Evolutionary conservation across 192 early-diverging fungal genomes (phyloP).

Genomic region (Entophlyctis luteolus): DNA sequence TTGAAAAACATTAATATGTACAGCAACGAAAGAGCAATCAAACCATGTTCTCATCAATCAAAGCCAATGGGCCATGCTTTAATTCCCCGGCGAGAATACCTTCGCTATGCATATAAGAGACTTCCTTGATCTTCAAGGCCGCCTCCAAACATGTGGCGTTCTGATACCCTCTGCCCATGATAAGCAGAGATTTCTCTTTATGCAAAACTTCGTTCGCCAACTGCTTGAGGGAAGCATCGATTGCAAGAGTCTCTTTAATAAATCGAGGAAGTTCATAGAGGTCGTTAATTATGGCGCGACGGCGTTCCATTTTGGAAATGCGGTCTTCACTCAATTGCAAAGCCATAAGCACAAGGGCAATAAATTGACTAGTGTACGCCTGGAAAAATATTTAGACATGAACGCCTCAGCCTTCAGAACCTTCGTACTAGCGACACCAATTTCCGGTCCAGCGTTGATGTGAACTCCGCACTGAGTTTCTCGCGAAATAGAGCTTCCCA

Average conservation of each 20-base stretch:
- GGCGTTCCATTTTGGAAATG: constrained; percentile 80
- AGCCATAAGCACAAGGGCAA: constrained; percentile 98
- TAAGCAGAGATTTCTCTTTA: constrained; percentile 84
- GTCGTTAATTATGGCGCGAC: constrained; percentile 89
- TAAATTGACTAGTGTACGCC: constrained; percentile 97
- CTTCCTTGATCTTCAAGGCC: constrained; percentile 98
- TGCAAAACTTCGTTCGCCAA: constrained; percentile 74
- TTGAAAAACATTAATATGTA: background rate
- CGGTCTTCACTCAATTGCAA: constrained; percentile 91
- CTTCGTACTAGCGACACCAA: constrained; percentile 97
- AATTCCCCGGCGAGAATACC: constrained; percentile 98
- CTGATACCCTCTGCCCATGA: constrained; percentile 98
- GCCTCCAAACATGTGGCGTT: constrained; percentile 96
- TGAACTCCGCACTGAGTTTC: constrained; percentile 99
- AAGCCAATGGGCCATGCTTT: constrained; percentile 95
- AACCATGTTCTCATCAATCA: constrained; percentile 97
- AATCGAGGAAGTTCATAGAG: constrained; percentile 81
- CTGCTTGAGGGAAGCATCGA: constrained; percentile 75
- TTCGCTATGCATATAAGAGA: constrained; percentile 98
- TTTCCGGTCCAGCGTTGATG: constrained; percentile 98
- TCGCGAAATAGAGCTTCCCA: constrained; percentile 91
- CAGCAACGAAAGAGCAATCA: background rate
- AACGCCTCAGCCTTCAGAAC: constrained; percentile 29
- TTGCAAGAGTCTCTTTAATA: constrained; percentile 89
- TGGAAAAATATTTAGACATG: constrained; percentile 7